A percentile compares a stretch with the other conserved stretches of the same genome.
These are phyloP conservation scores for Maudiozyma serrabonitensis DNA, from an alignment of 805 yeast species.

Conservation along the genomic window DNA sequence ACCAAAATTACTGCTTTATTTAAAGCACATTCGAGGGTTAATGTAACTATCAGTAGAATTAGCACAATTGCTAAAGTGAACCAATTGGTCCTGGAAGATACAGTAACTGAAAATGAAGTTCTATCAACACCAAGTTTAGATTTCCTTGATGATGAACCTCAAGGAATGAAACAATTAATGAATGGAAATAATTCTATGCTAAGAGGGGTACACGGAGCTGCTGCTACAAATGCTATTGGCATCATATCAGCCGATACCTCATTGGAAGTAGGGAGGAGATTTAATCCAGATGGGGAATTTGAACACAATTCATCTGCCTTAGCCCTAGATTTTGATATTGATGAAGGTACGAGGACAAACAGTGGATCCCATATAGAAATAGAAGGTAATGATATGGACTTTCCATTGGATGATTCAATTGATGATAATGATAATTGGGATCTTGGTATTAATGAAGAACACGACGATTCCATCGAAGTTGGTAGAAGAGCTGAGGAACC, in stretches of 20 bases:
- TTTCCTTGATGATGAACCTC: slow-evolving; percentile 15
- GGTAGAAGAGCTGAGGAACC: slow-evolving; percentile 42
- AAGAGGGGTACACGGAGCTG: slow-evolving; percentile 25
- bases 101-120: slow-evolving; percentile 69
- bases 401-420: slow-evolving; percentile 18
- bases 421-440: slow-evolving; percentile 19
- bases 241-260: slow-evolving; percentile 17
- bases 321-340: slow-evolving; percentile 2
- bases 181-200: slow-evolving; percentile 15
- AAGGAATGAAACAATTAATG: slow-evolving; percentile 8
- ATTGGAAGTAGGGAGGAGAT: slow-evolving; percentile 24
- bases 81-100: slow-evolving; percentile 59
- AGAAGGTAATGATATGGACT: slow-evolving; percentile 12
- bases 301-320: slow-evolving; percentile 7
- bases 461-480: slow-evolving; percentile 46
- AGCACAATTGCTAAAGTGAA: slow-evolving; percentile 53
- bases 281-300: slow-evolving; percentile 16
- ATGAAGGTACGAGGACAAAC: slow-evolving; percentile 3
- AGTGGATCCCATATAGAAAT: neutral
- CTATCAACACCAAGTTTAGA: slow-evolving; percentile 52
- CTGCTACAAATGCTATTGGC: slow-evolving; percentile 5
- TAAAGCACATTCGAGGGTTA: slow-evolving; percentile 34
- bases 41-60: slow-evolving; percentile 49
- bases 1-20: slow-evolving; percentile 63
- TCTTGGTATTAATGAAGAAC: slow-evolving; percentile 18